These are phyloP conservation scores for Nemania sp. DNA, from an alignment of 2,329 filamentous ascomycete genomes.

Conservation along the genomic window DNA sequence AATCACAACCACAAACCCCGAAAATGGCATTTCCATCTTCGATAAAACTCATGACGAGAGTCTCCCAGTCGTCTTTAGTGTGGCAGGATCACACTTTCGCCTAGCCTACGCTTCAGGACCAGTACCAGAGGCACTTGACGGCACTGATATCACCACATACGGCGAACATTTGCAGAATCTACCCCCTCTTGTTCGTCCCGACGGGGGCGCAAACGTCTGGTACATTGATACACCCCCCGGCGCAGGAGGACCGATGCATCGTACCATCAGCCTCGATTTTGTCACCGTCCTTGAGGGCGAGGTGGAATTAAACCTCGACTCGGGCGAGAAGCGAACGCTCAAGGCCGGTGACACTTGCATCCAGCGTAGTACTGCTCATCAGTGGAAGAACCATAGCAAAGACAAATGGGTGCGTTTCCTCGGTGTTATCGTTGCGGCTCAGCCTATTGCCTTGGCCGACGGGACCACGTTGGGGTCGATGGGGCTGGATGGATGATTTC, in stretches of 20 bases:
- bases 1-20: conserved; percentile 6
- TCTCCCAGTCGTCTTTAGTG: neutral
- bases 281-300: conserved; percentile 22
- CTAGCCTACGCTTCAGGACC: conserved; percentile 10
- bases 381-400: conserved; percentile 2
- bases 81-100: conserved; percentile 1
- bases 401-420: conserved; percentile 3
- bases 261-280: conserved; percentile 23
- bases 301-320: conserved; percentile 20
- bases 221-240: conserved; percentile 20
- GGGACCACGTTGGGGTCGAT: conserved; percentile 1
- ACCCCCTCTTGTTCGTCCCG: conserved; percentile 1
- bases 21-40: neutral
- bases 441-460: conserved; percentile 5
- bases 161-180: neutral
- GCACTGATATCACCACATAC: neutral
- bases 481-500: neutral
- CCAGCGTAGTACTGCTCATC: conserved; percentile 1
- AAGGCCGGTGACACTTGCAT: conserved; percentile 9
- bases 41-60: neutral
- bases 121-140: neutral
- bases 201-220: conserved; percentile 14
- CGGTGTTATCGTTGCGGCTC: neutral
- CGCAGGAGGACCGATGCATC: conserved; percentile 13
- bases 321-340: conserved; percentile 19